Base-by-base conservation (phyloP, 202 grass and related monocot species). In the Tripidium arundinaceum region DNA sequence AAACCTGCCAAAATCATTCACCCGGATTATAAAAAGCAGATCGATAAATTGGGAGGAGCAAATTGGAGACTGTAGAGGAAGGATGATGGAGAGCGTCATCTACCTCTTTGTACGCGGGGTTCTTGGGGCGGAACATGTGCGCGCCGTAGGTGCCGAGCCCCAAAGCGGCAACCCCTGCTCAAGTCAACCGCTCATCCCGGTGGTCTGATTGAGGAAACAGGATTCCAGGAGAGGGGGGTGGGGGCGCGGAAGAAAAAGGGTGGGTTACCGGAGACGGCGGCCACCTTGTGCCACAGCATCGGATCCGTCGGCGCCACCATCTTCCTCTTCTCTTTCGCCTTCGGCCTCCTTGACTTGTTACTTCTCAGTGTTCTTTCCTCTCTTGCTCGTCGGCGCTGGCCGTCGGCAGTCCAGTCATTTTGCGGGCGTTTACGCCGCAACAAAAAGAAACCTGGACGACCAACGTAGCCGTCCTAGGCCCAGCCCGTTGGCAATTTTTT, bases 241-340 rank as follows among this genome's bases (percentile, higher is more conserved):
- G 75, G 29, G 19, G 46, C 0, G 31, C 31, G 4, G 68, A 33
- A 33, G 31, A 33, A 33, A 33, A 16, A 31, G 8, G 61, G 34
- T 7, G 25, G 22, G 11, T 18, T 87, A 97, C 94, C 91, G 67
- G 94, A 97, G 65, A 97, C 83, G 74, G 83, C 94, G 67, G 94
- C 94, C 65, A 92, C 91, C 91, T 90, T 97, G 80, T 94, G 94
- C 94, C 94, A 97, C 25, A 94, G 18, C 83, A 79, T 85, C 37
- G 91, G 87, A 83, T 94, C 65, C 67, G 39, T 90, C 52, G 60
- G 65, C 68, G 43, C 28, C 68, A 43, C 43, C 87, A 27, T 83
- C 79, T 68, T 60, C 66, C 29, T 47, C 67, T 62, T 46, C 12
- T 22, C 79, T 65, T 1, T 45, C 8, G 59, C 14, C 25, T 36